Evolutionary conservation across 495 filamentous ascomycete genomes (phyloP).

Genomic region (Daldinia bambusicola): DNA sequence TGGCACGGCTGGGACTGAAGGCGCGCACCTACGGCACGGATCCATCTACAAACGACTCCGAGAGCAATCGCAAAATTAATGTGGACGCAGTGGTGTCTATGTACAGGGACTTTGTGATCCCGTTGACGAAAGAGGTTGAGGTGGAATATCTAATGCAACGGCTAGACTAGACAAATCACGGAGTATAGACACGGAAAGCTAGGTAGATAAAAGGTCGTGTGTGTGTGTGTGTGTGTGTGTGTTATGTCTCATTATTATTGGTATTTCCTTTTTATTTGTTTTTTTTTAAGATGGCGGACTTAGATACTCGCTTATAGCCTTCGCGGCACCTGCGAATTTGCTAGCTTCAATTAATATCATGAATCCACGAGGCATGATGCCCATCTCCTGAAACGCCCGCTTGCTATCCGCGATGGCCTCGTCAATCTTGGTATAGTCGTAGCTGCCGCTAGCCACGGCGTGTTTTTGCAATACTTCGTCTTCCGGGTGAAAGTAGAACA

Average conservation of each 20-base stretch:
- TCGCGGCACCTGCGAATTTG: constrained; percentile 73
- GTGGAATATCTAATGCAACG: constrained; percentile 98
- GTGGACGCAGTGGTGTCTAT: constrained; percentile 91
- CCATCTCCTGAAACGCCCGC: constrained; percentile 91
- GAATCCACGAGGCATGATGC: constrained; percentile 82
- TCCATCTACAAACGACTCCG: constrained; percentile 67
- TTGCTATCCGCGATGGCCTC: constrained; percentile 88
- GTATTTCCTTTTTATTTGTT: constrained; percentile 26
- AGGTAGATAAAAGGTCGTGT: constrained; percentile 2
- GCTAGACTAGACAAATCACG: constrained; percentile 59
- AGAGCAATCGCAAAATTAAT: constrained; percentile 76
- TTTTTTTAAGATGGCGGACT: constrained; percentile 54
- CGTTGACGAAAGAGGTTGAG: constrained; percentile 95
- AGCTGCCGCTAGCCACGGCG: constrained; percentile 70
- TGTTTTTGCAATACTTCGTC: constrained; percentile 88
- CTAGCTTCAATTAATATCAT: constrained; percentile 79
- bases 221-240: constrained; percentile 28
- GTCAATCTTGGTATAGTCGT: constrained; percentile 81
- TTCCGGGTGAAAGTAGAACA: constrained; percentile 96
- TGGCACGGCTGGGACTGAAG: constrained; percentile 88
- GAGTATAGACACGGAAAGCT: constrained; percentile 6
- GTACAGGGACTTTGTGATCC: constrained; percentile 97
- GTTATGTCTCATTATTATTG: constrained; percentile 24
- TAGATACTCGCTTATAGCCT: constrained; percentile 77
- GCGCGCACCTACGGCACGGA: constrained; percentile 95